Percentiles rank a stretch among this genome's conserved stretches.
phyloP scores from a whole-genome alignment of 352 stramenopile species.

The Phytophthora pini region DNA sequence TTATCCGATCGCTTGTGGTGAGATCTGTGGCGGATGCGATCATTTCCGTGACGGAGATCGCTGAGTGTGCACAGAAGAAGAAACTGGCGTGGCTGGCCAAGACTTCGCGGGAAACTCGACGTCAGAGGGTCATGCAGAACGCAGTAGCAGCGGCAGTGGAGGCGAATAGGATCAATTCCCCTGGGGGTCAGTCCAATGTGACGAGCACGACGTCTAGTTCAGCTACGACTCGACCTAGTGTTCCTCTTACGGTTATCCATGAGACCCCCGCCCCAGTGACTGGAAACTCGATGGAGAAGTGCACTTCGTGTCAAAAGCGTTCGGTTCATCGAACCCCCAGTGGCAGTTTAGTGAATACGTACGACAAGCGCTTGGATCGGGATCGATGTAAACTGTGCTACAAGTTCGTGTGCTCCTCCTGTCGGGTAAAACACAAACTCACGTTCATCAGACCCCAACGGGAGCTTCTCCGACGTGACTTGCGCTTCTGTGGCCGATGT shows the following conservation, averaged over 20 bases:
- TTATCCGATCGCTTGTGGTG: slow-evolving; percentile 36
- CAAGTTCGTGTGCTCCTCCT: slow-evolving; percentile 40
- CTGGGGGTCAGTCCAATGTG: slow-evolving; percentile 21
- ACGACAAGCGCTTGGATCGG: slow-evolving; percentile 26
- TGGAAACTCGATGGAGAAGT: slow-evolving; percentile 20
- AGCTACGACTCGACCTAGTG: slow-evolving; percentile 29
- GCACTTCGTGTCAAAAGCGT: slow-evolving; percentile 39
- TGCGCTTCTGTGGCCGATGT: slow-evolving; percentile 39
- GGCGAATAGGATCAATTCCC: slow-evolving; percentile 21
- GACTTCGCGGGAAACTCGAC: slow-evolving; percentile 13
- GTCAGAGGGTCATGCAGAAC: slow-evolving; percentile 17
- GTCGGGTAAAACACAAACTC: slow-evolving; percentile 33
- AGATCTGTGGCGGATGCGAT: slow-evolving; percentile 32
- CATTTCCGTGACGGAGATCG: slow-evolving; percentile 32
- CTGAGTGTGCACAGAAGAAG: slow-evolving; percentile 43
- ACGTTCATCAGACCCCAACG: slow-evolving; percentile 34
- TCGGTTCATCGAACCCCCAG: slow-evolving; percentile 13
- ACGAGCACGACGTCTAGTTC: slow-evolving; percentile 34
- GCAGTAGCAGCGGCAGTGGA: slow-evolving; percentile 23
- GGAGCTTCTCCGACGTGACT: slow-evolving; percentile 23
- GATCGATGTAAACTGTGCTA: slow-evolving; percentile 40
- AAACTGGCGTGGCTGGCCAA: slow-evolving; percentile 43
- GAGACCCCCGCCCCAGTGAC: not conserved
- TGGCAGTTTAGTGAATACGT: slow-evolving; percentile 20
- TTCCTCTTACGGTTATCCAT: slow-evolving; percentile 2